These are phyloP conservation scores for Waltergamsia citrina DNA, from an alignment of 2,329 filamentous ascomycete genomes.

Conservation along the genomic window DNA sequence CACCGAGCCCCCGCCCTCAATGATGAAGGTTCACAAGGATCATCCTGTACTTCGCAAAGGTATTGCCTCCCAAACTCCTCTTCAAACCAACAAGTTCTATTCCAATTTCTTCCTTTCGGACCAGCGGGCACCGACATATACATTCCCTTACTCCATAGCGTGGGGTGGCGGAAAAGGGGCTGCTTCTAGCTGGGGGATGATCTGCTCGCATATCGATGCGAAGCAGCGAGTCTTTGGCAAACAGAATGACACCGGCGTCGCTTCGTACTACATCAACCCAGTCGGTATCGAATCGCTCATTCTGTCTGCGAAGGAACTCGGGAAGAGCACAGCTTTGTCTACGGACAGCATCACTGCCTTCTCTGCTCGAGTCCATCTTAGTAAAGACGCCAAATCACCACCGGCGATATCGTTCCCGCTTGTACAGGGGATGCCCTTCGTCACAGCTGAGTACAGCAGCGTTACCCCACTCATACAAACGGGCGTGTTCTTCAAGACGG, in stretches of 20 bases:
- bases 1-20: constrained; percentile 37
- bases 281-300: constrained; percentile 73
- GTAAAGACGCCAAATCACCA: constrained; percentile 35
- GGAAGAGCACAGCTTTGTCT: constrained; percentile 44
- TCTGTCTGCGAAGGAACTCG: constrained; percentile 69
- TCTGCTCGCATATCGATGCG: constrained; percentile 64
- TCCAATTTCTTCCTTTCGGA: constrained; percentile 70
- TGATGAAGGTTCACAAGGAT: constrained; percentile 37
- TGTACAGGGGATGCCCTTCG: constrained; percentile 81
- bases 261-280: constrained; percentile 70
- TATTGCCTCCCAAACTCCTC: constrained; percentile 35
- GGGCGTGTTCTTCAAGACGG: constrained; percentile 61
- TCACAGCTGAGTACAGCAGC: constrained; percentile 68
- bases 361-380: constrained; percentile 60
- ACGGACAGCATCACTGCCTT: constrained; percentile 45
- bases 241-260: constrained; percentile 43
- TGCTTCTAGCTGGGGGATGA: constrained; percentile 65
- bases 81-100: constrained; percentile 75
- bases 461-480: constrained; percentile 65
- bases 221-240: constrained; percentile 59
- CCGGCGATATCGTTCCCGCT: constrained; percentile 68
- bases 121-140: constrained; percentile 61
- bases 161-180: constrained; percentile 57
- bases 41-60: constrained; percentile 50
- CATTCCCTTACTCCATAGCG: constrained; percentile 63